Evolutionary conservation across 352 stramenopile species (phyloP), one percentile per base, ranked within the genome.

Genomic region (Bremia lactucae): DNA sequence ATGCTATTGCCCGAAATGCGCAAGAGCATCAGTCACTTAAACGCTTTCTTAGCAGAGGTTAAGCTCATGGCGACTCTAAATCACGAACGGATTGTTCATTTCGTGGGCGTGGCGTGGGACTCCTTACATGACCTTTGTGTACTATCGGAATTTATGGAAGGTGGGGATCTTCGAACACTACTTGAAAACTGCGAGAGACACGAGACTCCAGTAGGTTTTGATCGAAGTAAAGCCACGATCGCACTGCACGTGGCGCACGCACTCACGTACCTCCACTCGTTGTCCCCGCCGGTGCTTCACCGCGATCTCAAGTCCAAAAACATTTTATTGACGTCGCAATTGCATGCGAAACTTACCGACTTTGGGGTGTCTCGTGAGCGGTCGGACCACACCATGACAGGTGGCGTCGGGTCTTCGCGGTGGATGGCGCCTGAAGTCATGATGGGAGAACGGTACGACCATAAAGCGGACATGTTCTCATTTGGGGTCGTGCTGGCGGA

Each of bases 121-220:
- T 67, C 62, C 4, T 47, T 72, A 11, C 52, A 37, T 4, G 61
- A 72, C 6, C 26, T 74, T 7, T 67, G 59, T 31, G 54, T 64
- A 9, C 26, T 80, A 22, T 69, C 59, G 7, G 68, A 80, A 45
- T 72, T 58, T 50, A 80, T 80, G 68, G 51, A 60, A 51, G 49
- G 52, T 18, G 56, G 56, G 1, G 65, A 80, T 28, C 42, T 80
- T 6, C 53, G 54, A 6, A 54, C 38, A 0, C 25, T 72, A 19
- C 46, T 79, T 6, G 52, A 49, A 19, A 50, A 52, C 2, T 69
- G 49, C 29, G 45, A 72, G n/a, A 46, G 61, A 2, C 36, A 53
- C 16, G 52, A 45, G 0, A 65, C 39, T 0, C 51, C 59, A 6
- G 23, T 59, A 26, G 34, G 35, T 1, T 55, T 53, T 35, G 60